Base-by-base conservation (phyloP, 768 basidiomycete species). In the Tylopilus vinaceipallidus region DNA sequence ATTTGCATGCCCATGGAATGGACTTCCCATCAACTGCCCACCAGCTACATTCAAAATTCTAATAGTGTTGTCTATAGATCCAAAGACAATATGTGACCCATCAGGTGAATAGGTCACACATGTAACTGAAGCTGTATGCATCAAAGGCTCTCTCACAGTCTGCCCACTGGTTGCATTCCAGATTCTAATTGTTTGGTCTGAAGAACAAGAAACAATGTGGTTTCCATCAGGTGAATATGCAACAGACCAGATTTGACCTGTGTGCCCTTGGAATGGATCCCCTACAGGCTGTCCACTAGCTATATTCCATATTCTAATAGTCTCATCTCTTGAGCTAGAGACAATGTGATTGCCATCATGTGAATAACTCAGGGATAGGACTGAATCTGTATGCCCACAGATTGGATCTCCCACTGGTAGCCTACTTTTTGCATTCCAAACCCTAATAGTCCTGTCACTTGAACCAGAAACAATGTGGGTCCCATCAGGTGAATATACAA, bases 1-100 rank as follows among this genome's bases (percentile, higher is more conserved):
- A 42, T 8, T 13, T 43, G 34, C 5, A 10, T 49, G 48, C 20
- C 48, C 48, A 14, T 49, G 48, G 16, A 37, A 37, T 38, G 45
- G 45, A 19, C 26, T 27, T 29, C 17, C 19, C 32, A 48, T 32
- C 24, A 1, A n/a, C 38, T 23, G 26, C 1, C 23, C 11, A 43
- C 17, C 24, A 19, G 38, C 20, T 33, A 17, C 23, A 45, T 36
- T 20, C 45, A 34, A 45, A 27, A 45, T 26, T 14, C 35, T 45
- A 11, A 45, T 36, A 7, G 35, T 45, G 0, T 27, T 36, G 35
- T 45, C 35, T 3, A 9, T 4, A 5, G 45, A 45, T 2, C 45
- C 35, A 45, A 35, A 45, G 13, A 20, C 24, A 27, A 45, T 39
- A 6, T 32, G 37, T 14, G 12, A n/a, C n/a, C n/a, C n/a, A n/a